These are phyloP conservation scores for Cyphellophora attinorum DNA, from an alignment of 2,329 filamentous ascomycete genomes.

Conservation along the genomic window DNA sequence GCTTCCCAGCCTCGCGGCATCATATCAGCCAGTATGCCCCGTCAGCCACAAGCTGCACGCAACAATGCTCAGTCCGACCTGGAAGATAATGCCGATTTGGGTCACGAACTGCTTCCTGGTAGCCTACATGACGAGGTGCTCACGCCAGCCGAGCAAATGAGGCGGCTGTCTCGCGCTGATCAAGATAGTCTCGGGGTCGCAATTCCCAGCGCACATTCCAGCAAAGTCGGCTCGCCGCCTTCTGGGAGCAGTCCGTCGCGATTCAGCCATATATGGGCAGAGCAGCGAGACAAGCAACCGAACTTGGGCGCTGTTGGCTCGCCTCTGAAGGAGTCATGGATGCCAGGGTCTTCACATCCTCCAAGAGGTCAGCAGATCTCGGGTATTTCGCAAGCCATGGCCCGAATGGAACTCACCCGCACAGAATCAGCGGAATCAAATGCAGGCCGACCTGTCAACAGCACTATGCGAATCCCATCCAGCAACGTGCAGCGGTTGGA, in stretches of 20 bases:
- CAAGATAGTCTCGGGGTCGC: constrained; percentile 44
- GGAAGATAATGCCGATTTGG: constrained; percentile 62
- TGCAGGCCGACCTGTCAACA: constrained; percentile 6
- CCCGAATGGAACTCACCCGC: constrained; percentile 29
- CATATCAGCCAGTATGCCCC: constrained; percentile 53
- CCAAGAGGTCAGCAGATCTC: constrained; percentile 13
- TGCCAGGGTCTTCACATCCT: constrained; percentile 11
- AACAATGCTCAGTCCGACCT: constrained; percentile 26
- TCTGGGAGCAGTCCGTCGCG: constrained; percentile 50
- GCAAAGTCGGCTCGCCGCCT: constrained; percentile 45
- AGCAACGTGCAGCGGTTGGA: constrained; percentile 26
- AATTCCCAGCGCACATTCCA: constrained; percentile 37
- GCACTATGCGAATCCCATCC: constrained; percentile 28
- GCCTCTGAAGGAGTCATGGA: constrained; percentile 52
- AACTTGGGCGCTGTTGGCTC: constrained; percentile 55
- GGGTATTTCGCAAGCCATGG: constrained; percentile 20
- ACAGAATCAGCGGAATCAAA: constrained; percentile 22
- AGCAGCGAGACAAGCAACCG: constrained; percentile 40
- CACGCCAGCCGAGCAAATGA: constrained; percentile 51
- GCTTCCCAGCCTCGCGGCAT: constrained; percentile 40
- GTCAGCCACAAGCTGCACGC: too few species aligned
- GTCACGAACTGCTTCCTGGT: constrained; percentile 79
- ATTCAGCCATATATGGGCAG: constrained; percentile 51
- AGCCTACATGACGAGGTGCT: constrained; percentile 55
- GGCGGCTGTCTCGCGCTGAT: constrained; percentile 50